phyloP scores from a whole-genome alignment of 1,139 yeast genomes.

The Kluyveromyces marxianus region DNA sequence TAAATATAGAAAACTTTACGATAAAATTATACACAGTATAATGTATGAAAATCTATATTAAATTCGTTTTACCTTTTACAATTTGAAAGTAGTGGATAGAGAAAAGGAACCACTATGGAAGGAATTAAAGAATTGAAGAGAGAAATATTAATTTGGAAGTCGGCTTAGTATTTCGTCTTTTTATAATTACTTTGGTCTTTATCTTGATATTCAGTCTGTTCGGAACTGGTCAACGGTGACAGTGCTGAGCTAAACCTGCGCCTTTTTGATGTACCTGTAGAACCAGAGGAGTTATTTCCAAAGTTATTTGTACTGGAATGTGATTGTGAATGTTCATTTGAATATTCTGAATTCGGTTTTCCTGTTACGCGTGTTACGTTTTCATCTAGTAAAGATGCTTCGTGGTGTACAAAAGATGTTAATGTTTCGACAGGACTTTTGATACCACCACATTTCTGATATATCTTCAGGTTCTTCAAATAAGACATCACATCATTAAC shows the following conservation, averaged over 20 bases:
- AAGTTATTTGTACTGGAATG: neutral
- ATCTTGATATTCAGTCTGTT: neutral
- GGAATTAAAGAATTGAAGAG: neutral
- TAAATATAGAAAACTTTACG: too few species aligned
- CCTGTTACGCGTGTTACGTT: neutral
- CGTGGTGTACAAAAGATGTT: conserved; percentile 15
- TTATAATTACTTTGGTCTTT: conserved; percentile 1
- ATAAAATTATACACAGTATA: too few species aligned
- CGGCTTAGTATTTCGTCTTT: conserved; percentile 4
- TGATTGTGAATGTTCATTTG: neutral
- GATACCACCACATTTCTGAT: conserved; percentile 17
- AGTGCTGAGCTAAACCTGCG: conserved; percentile 16
- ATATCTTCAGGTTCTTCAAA: conserved; percentile 38
- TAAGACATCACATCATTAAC: conserved; percentile 71
- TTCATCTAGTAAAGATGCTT: neutral
- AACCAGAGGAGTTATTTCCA: neutral
- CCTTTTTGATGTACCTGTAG: conserved; percentile 8
- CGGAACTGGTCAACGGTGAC: conserved; percentile 13
- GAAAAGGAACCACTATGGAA: neutral
- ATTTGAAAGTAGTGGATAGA: neutral
- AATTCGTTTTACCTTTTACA: too few species aligned
- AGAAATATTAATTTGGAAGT: neutral
- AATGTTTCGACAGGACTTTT: conserved; percentile 24
- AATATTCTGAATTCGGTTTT: conserved; percentile 5
- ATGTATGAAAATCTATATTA: too few species aligned